phyloP scores from a whole-genome alignment of 805 yeast species.

The Teunomyces lycoperdinae region DNA sequence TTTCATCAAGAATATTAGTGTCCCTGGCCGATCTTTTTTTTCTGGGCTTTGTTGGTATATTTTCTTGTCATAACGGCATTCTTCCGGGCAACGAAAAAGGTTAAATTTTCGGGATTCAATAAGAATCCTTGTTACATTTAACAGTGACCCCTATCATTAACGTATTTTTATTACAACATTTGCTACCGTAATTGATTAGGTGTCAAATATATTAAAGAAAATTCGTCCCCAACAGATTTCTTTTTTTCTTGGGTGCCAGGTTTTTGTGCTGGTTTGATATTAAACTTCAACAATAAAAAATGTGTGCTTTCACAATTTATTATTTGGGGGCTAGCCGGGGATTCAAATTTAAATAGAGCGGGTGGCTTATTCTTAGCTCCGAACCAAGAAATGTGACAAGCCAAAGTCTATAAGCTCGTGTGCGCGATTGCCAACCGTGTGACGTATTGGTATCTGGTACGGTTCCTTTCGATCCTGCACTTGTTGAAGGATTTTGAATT shows the following conservation, averaged over 20 bases:
- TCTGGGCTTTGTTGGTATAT: not conserved
- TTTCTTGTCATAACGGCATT: too few relatives aligned
- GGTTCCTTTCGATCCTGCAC: too few relatives aligned
- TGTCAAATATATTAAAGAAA: not conserved
- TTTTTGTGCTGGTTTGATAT: not conserved
- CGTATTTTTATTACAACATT: too few relatives aligned
- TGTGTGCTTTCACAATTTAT: not conserved
- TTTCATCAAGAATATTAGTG: not conserved
- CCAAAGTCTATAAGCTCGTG: too few relatives aligned
- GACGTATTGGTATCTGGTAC: too few relatives aligned
- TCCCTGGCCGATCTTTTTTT: not conserved
- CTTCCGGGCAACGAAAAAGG: not conserved
- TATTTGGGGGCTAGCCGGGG: not conserved
- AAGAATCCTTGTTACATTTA: too few relatives aligned
- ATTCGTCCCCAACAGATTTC: not conserved
- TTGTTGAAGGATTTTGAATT: too few relatives aligned
- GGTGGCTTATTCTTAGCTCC: not conserved
- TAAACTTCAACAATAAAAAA: not conserved
- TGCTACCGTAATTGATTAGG: not conserved
- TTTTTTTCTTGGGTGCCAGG: not conserved
- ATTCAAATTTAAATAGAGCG: not conserved
- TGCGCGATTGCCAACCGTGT: too few relatives aligned
- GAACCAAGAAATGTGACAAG: not conserved
- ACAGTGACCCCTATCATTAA: too few relatives aligned
- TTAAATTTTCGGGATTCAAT: not conserved